phyloP scores from a whole-genome alignment of 1,284 basidiomycete species.

The Pseudozyma sp. region DNA sequence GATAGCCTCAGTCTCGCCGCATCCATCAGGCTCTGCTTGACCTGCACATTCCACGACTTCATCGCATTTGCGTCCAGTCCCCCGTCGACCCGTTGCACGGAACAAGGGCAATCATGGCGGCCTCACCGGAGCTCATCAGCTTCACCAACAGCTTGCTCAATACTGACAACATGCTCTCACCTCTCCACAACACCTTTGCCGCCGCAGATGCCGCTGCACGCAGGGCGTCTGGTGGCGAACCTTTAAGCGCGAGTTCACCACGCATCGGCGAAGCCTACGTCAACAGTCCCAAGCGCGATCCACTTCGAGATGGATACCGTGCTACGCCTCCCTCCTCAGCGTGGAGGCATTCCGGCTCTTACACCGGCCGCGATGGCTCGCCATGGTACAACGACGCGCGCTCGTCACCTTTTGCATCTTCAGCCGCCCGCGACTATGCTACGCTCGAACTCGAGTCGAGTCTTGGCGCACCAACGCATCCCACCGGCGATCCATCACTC shows the following conservation, averaged over 20 bases:
- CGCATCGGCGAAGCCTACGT: conserved; percentile 52
- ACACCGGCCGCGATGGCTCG: conserved; percentile 54
- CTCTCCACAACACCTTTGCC: conserved; percentile 41
- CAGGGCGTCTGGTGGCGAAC: conserved; percentile 46
- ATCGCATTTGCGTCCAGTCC: neutral
- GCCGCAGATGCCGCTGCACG: conserved; percentile 33
- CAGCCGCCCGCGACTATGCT: conserved; percentile 54
- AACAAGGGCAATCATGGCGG: conserved; percentile 40
- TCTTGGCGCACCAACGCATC: conserved; percentile 30
- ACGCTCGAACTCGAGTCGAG: conserved; percentile 46
- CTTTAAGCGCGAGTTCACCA: conserved; percentile 48
- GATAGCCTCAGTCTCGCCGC: neutral
- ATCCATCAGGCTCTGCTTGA: neutral
- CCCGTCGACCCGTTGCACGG: neutral
- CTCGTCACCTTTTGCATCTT: conserved; percentile 63
- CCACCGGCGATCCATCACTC: conserved; percentile 35
- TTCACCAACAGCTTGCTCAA: conserved; percentile 52
- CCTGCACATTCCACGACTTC: neutral
- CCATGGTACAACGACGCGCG: conserved; percentile 62
- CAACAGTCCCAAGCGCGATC: conserved; percentile 57
- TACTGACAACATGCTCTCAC: conserved; percentile 57
- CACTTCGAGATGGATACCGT: conserved; percentile 53
- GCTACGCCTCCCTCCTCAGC: conserved; percentile 49
- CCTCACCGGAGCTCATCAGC: conserved; percentile 49
- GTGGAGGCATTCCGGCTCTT: conserved; percentile 43